Evolutionary conservation across 2,329 filamentous ascomycete genomes (phyloP), one percentile per base, ranked within the genome.

Genomic region (Ophiostoma tasmaniense): DNA sequence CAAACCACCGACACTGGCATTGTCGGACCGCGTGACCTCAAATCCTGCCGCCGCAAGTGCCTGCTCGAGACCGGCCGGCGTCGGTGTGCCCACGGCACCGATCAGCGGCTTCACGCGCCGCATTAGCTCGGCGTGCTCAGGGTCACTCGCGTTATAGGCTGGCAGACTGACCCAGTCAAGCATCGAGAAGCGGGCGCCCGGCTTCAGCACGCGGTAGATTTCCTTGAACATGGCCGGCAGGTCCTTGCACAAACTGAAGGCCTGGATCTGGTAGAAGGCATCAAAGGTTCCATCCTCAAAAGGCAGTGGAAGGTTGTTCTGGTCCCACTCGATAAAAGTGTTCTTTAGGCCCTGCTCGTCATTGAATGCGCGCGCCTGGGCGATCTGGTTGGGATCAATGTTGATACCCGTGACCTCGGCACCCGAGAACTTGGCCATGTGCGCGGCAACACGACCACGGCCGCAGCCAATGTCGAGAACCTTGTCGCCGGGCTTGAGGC

Each of bases 241-340:
- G 67, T 85, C 81, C 71, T 82, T 82, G 78, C 81, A 84, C 37
- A 80, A 81, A 78, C 79, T 87, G 74, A 80, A 82, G 68, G 77
- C 87, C 79, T 80, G 88, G 81, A 80, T 88, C 82, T 81, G 84
- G 79, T 81, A 85, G 70, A 85, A 84, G 37, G 79, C 82, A 69
- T 85, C 82, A 73, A 85, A 84, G 59, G 77, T 78, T 33, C 74
- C 75, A 71, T 84, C 80, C 17, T 75, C 79, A 69, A 85, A 84
- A 1, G 83, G 83, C 1, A 85, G 77, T 1, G 83, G 83, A 39
- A 84, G 78, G 61, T 77, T 76, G 75, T 85, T 85, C 75, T 84
- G 82, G 73, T 85, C 83, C 72, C 81, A 80, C 39, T 81, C 78
- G 69, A 83, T 76, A 71, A 85, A 85, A 59, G 78, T 79, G 73